phyloP scores from a whole-genome alignment of 768 basidiomycete species.

The Trichaptum fuscoviolaceum region DNA sequence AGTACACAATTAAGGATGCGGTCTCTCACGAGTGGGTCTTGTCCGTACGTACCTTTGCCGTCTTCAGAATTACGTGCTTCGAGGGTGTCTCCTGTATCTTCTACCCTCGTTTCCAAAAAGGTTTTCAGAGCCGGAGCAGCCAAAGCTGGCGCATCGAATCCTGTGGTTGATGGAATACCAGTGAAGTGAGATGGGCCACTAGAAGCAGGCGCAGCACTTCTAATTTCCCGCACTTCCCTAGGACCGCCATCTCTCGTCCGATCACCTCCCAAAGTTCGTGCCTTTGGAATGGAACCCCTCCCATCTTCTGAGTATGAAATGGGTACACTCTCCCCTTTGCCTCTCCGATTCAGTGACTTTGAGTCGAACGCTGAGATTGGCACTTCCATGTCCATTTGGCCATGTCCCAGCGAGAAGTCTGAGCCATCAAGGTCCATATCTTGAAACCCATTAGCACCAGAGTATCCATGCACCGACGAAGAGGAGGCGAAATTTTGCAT shows the following conservation, averaged over 20 bases:
- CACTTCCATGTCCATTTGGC: constrained; percentile 49
- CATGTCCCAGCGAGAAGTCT: constrained; percentile 20
- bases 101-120: constrained; percentile 51
- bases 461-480: constrained; percentile 29
- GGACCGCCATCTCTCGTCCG: constrained; percentile 41
- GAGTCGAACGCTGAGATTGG: constrained; percentile 35
- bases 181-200: not conserved
- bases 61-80: constrained; percentile 77
- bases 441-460: constrained; percentile 27
- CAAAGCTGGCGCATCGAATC: constrained; percentile 23
- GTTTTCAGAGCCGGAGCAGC: constrained; percentile 59
- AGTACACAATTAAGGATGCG: constrained; percentile 4
- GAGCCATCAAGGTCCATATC: constrained; percentile 29
- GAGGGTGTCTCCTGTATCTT: constrained; percentile 61
- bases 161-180: not conserved
- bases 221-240: constrained; percentile 45
- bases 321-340: constrained; percentile 46
- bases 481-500: constrained; percentile 38
- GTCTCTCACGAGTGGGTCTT: not conserved
- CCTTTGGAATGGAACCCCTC: constrained; percentile 20
- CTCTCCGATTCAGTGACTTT: constrained; percentile 16
- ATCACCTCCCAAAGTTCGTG: constrained; percentile 68
- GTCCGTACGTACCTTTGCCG: constrained; percentile 36
- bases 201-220: not conserved
- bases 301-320: constrained; percentile 38